A percentile compares a stretch with the other conserved stretches of the same genome.
Conservation (phyloP, 2,329 filamentous ascomycete genomes). For the Penicillium sp. region DNA sequence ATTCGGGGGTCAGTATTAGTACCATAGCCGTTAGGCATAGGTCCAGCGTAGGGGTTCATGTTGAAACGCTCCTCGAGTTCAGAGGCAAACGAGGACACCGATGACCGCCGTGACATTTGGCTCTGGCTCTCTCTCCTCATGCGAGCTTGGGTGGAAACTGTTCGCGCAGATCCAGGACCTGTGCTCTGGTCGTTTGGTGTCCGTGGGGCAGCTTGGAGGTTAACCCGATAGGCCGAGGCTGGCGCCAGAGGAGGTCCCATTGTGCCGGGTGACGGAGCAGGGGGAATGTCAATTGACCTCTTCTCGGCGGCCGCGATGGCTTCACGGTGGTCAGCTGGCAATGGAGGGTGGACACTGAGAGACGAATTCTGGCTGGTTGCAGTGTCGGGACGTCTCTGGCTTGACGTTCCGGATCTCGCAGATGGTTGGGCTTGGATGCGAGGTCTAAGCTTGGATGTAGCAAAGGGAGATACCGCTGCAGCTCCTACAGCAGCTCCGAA, state of each 20-base stretch:
- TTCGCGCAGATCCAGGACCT: conserved; percentile 48
- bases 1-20: conserved; percentile 87
- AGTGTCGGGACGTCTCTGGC: conserved; percentile 66
- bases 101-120: conserved; percentile 68
- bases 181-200: conserved; percentile 59
- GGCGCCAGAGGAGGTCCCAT: conserved; percentile 89
- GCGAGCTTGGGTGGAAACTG: conserved; percentile 62
- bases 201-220: conserved; percentile 54
- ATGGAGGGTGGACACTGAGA: conserved; percentile 62
- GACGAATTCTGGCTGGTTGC: conserved; percentile 65
- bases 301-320: conserved; percentile 76
- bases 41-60: conserved; percentile 59
- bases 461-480: conserved; percentile 32
- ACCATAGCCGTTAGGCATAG: conserved; percentile 60
- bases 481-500: conserved; percentile 8
- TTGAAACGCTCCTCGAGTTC: conserved; percentile 93
- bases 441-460: conserved; percentile 39
- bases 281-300: conserved; percentile 55
- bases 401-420: conserved; percentile 33
- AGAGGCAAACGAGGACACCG: conserved; percentile 91
- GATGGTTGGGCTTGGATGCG: conserved; percentile 34
- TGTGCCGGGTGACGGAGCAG: conserved; percentile 41
- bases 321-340: conserved; percentile 80
- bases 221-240: conserved; percentile 68
- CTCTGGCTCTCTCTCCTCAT: conserved; percentile 43